Evolutionary conservation across 2,329 filamentous ascomycete species (phyloP), one percentile per base, ranked within the genome.

Genomic region (Alternaria gaisen): DNA sequence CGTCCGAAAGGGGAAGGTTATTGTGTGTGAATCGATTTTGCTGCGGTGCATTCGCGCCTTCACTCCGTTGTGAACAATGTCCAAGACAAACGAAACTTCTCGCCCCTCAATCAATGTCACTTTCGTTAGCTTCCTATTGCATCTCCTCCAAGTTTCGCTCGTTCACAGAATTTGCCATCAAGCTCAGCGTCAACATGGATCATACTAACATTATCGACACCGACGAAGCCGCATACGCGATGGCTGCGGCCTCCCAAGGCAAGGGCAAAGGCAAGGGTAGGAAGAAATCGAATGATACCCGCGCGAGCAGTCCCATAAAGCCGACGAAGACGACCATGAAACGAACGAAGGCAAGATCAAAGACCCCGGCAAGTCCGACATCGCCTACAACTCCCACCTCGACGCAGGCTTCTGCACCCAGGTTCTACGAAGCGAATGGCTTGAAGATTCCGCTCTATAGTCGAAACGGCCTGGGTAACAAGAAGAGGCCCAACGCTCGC

Each of bases 381-480:
- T 20, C 30, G 22, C n/a, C 46, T n/a, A 24, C 30, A 26, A 5
- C 44, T 40, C 18, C 38, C 8, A 44, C 20, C 7, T 11, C 8
- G 16, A 43, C 18, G 36, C 22, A 30, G 4, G 24, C n/a, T 10
- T 7, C 36, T 11, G 12, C 12, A n/a, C n/a, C 44, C 5, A 46
- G 28, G 1, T 61, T 64, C 24, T 69, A 64, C 18, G 56, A 63
- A 32, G 56, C 50, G 10, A 32, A 66, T 28, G 67, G 68, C 6
- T 47, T 70, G 11, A 55, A 34, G 12, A 58, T 70, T 0, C 64
- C 60, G 1, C 43, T 71, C 7, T 50, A 58, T 16, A 54, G 61
- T 2, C 59, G 43, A 22, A 30, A 47, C 9, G 63, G 64, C 28
- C 20, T 11, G 2, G 50, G 56, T 8, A 44, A 43, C 24, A 65